Percentiles rank a stretch among this genome's conserved stretches.
Evolutionary conservation across 768 basidiomycete species (phyloP).

Genomic region (Hemileccinum impolitum): DNA sequence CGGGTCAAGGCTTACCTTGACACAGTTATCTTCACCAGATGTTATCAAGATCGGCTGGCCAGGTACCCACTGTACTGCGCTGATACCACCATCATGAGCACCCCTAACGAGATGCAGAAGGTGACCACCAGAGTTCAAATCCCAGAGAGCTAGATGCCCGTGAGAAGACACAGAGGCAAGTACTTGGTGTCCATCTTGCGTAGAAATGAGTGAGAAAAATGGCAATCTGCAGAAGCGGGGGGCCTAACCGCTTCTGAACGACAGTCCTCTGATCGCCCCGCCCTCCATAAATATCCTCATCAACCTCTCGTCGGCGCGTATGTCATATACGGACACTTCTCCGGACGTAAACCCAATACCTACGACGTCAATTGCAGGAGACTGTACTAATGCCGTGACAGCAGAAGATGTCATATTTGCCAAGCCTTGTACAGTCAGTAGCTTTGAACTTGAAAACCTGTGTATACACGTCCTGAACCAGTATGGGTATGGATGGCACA

Average conservation of each 20-base stretch:
- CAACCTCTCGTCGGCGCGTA: constrained; percentile 84
- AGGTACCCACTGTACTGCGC: constrained; percentile 85
- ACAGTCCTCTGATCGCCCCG: constrained; percentile 67
- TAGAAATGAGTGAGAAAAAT: constrained; percentile 3
- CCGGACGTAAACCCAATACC: constrained; percentile 91
- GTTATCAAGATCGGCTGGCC: constrained; percentile 90
- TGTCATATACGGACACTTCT: constrained; percentile 83
- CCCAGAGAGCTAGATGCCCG: constrained; percentile 93
- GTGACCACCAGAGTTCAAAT: constrained; percentile 77
- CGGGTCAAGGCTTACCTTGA: constrained; percentile 60
- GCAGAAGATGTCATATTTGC: constrained; percentile 36
- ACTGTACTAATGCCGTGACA: constrained; percentile 81
- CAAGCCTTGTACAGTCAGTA: constrained; percentile 42
- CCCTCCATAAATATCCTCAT: constrained; percentile 92
- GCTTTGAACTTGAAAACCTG: constrained; percentile 56
- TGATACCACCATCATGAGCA: constrained; percentile 85
- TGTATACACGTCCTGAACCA: constrained; percentile 72
- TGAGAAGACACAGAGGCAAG: constrained; percentile 83
- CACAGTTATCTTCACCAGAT: constrained; percentile 90
- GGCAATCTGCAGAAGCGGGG: not conserved
- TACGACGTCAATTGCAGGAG: constrained; percentile 93
- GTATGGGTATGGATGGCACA: not conserved
- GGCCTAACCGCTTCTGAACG: constrained; percentile 79
- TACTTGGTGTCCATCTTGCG: constrained; percentile 78
- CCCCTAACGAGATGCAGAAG: constrained; percentile 82